Evolutionary conservation across 352 stramenopile species (phyloP).

Genomic region (Phytophthora ramorum): DNA sequence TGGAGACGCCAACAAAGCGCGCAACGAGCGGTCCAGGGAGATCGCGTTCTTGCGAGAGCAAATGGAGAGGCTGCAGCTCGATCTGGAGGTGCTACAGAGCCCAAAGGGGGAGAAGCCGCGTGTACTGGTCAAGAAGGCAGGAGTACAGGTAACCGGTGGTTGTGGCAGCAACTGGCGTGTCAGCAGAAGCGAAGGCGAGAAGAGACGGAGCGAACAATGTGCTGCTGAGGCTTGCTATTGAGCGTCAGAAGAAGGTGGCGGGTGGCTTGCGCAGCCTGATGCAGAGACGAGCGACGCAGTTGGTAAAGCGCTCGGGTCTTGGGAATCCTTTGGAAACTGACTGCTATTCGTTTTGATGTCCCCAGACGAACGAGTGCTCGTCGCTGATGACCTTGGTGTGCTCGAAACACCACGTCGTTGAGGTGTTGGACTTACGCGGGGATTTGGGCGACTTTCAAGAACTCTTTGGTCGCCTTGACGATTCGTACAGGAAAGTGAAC

Average conservation of each 20-base stretch:
- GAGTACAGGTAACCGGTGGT: conserved; percentile 9
- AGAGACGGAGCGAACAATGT: conserved; percentile 34
- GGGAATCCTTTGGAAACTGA: background rate
- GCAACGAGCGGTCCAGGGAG: conserved; percentile 41
- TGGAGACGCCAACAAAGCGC: conserved; percentile 37
- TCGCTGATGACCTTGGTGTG: conserved; percentile 8
- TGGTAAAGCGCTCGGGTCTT: conserved; percentile 5
- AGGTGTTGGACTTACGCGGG: conserved; percentile 12
- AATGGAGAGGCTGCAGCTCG: conserved; percentile 40
- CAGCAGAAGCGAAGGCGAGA: conserved; percentile 22
- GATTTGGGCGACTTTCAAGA: conserved; percentile 22
- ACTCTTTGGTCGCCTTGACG: conserved; percentile 23
- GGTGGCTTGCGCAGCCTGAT: conserved; percentile 44
- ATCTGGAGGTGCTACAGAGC: conserved; percentile 26
- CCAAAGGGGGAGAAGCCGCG: background rate
- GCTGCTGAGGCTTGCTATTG: conserved; percentile 36
- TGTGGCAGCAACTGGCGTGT: conserved; percentile 33
- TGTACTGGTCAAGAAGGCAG: background rate
- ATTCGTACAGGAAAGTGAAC: conserved; percentile 16
- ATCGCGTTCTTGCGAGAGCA: conserved; percentile 43
- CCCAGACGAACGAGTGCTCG: conserved; percentile 18
- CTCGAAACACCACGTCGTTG: background rate
- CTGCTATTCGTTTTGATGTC: background rate
- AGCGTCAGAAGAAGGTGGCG: conserved; percentile 48
- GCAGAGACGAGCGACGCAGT: conserved; percentile 21